Conservation (phyloP, 495 filamentous ascomycete genomes). For the Cryomyces minteri region DNA sequence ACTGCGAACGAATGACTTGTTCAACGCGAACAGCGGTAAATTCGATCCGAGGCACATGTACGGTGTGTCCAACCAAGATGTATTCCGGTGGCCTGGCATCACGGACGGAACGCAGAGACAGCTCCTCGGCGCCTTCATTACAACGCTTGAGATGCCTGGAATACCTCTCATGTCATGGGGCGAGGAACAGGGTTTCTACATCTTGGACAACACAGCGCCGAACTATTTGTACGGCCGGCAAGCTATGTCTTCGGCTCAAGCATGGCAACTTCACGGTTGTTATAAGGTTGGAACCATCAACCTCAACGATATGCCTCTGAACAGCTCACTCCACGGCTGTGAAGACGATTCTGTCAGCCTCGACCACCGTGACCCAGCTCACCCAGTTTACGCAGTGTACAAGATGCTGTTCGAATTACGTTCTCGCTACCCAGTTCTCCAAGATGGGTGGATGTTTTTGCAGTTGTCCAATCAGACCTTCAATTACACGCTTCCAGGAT, state of each 20-base stretch:
- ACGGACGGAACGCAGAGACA: constrained; percentile 41
- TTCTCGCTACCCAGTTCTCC: constrained; percentile 36
- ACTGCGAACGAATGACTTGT: constrained; percentile 42
- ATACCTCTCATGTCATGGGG: constrained; percentile 49
- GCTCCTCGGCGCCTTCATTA: constrained; percentile 44
- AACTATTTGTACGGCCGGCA: constrained; percentile 59
- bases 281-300: constrained; percentile 36
- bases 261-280: constrained; percentile 55
- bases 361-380: constrained; percentile 53
- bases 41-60: constrained; percentile 60
- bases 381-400: constrained; percentile 46
- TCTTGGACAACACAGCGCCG: constrained; percentile 44
- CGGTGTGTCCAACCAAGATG: constrained; percentile 54
- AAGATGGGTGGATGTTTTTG: constrained; percentile 45
- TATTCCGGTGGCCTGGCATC: constrained; percentile 56
- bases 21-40: constrained; percentile 44
- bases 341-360: constrained; percentile 36
- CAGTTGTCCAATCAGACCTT: constrained; percentile 41
- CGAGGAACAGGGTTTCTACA: constrained; percentile 53
- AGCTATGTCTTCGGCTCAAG: constrained; percentile 44
- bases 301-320: constrained; percentile 41
- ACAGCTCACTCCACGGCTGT: constrained; percentile 36
- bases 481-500: constrained; percentile 32
- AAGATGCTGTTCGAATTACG: constrained; percentile 50
- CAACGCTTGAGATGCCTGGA: constrained; percentile 45